A percentile compares a stretch with the other conserved stretches of the same genome.
Evolutionary conservation across 2,329 filamentous ascomycete species (phyloP).

Genomic region (Nannizziopsis arthrosporioides): DNA sequence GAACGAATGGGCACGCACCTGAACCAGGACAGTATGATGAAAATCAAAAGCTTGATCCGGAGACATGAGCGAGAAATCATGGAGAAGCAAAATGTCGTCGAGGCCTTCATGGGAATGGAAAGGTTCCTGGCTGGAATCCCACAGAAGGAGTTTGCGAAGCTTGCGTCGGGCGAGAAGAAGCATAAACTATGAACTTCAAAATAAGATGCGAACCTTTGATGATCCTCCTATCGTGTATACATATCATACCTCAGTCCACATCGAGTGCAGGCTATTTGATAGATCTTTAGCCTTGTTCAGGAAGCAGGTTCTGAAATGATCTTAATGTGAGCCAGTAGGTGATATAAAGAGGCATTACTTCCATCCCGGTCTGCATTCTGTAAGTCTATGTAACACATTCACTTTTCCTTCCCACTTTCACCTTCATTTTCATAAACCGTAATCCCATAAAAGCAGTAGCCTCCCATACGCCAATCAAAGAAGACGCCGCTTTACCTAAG

Average conservation of each 20-base stretch:
- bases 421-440: not conserved
- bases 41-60: constrained; percentile 75
- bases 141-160: constrained; percentile 75
- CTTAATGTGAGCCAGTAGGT: too few relatives aligned
- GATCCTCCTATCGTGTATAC: not conserved
- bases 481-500: not conserved
- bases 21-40: constrained; percentile 62
- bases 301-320: too few relatives aligned
- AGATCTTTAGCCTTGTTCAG: too few relatives aligned
- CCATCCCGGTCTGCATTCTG: too few relatives aligned
- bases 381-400: too few relatives aligned
- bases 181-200: constrained; percentile 63
- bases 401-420: not conserved
- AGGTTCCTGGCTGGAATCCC: constrained; percentile 70
- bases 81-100: constrained; percentile 65
- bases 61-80: constrained; percentile 59
- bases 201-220: not conserved
- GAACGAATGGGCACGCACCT: constrained; percentile 70
- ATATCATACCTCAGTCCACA: not conserved
- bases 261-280: too few relatives aligned
- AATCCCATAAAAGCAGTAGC: too few relatives aligned
- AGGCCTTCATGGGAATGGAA: constrained; percentile 77
- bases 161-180: constrained; percentile 79
- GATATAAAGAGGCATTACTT: too few relatives aligned
- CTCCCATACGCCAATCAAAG: not conserved